A percentile compares a stretch with the other conserved stretches of the same genome.
Conservation (phyloP, 208 protist genomes). For the Wallacemonas rigidus region DNA sequence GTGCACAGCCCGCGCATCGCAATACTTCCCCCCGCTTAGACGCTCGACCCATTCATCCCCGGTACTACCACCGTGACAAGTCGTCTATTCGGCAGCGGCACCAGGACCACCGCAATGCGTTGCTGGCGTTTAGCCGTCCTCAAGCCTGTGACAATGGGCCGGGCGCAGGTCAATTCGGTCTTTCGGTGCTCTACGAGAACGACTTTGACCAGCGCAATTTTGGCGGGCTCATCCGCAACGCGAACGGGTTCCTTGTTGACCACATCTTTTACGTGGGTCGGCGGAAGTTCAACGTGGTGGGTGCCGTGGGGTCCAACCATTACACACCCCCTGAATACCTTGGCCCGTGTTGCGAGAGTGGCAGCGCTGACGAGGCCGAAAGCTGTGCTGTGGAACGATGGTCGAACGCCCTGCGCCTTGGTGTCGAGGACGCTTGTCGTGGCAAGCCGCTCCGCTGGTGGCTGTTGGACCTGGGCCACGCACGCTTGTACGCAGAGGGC, state of each 20-base stretch:
- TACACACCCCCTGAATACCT: conserved; percentile 82
- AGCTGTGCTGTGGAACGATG: conserved; percentile 7
- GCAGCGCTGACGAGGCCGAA: background rate
- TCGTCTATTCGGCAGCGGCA: conserved; percentile 17
- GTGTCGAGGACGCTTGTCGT: conserved; percentile 24
- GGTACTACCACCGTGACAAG: conserved; percentile 44
- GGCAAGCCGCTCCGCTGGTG: conserved; percentile 36
- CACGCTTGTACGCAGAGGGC: conserved; percentile 42
- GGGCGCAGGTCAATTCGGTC: conserved; percentile 39
- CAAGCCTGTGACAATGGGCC: background rate
- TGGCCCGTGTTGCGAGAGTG: conserved; percentile 12
- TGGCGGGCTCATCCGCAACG: conserved; percentile 82
- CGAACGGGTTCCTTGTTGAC: conserved; percentile 89
- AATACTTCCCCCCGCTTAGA: conserved; percentile 58
- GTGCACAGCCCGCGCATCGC: background rate
- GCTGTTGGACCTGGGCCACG: conserved; percentile 81
- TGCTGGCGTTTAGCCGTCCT: conserved; percentile 41
- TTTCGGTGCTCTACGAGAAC: conserved; percentile 89
- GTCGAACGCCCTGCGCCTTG: conserved; percentile 16
- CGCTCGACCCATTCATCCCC: conserved; percentile 75
- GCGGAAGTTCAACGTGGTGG: conserved; percentile 81
- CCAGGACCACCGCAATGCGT: conserved; percentile 26
- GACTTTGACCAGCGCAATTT: conserved; percentile 87
- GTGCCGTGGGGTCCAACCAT: conserved; percentile 80
- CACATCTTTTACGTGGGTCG: conserved; percentile 77